A percentile compares a stretch with the other conserved stretches of the same genome.
phyloP scores from a whole-genome alignment of 176 grass and related monocot species.

The Eremochloa ophiuroides region DNA sequence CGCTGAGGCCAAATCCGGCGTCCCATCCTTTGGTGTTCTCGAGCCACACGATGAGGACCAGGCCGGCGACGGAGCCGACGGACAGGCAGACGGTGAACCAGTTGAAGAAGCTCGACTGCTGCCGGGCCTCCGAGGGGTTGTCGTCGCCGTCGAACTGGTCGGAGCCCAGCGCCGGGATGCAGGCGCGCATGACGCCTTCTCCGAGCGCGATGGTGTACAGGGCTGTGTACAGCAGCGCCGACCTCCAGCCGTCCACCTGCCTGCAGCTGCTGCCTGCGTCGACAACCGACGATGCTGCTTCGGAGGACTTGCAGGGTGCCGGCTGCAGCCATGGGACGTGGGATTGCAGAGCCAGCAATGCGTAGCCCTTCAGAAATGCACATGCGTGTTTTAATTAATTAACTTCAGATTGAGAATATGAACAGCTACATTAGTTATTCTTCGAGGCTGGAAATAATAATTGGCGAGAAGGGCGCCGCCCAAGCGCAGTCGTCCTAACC shows the following conservation, averaged over 20 bases:
- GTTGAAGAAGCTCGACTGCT: constrained; percentile 57
- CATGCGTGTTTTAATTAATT: too few species aligned
- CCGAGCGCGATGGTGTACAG: constrained; percentile 40
- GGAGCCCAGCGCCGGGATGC: constrained; percentile 45
- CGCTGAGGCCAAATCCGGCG: constrained; percentile 38
- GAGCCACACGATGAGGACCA: constrained; percentile 50
- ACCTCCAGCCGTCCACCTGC: constrained; percentile 32
- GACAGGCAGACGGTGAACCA: constrained; percentile 47
- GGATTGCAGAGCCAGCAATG: too few species aligned
- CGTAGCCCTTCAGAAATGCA: too few species aligned
- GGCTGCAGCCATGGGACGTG: too few species aligned
- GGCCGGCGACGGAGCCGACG: constrained; percentile 36
- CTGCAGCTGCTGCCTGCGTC: constrained; percentile 11
- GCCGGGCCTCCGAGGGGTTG: constrained; percentile 18
- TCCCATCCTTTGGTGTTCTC: constrained; percentile 53
- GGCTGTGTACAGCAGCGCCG: constrained; percentile 20
- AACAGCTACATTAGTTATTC: too few species aligned
- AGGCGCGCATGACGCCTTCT: constrained; percentile 43
- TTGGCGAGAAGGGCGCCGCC: too few species aligned
- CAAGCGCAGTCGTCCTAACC: too few species aligned
- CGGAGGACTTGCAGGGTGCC: too few species aligned
- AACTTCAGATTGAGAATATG: too few species aligned
- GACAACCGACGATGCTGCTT: not conserved
- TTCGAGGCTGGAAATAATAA: too few species aligned
- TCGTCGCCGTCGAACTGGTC: constrained; percentile 51